Percentiles rank a stretch among this genome's conserved stretches.
These are phyloP conservation scores for Calonectria naviculata DNA, from an alignment of 2,329 filamentous ascomycete genomes.

Conservation along the genomic window DNA sequence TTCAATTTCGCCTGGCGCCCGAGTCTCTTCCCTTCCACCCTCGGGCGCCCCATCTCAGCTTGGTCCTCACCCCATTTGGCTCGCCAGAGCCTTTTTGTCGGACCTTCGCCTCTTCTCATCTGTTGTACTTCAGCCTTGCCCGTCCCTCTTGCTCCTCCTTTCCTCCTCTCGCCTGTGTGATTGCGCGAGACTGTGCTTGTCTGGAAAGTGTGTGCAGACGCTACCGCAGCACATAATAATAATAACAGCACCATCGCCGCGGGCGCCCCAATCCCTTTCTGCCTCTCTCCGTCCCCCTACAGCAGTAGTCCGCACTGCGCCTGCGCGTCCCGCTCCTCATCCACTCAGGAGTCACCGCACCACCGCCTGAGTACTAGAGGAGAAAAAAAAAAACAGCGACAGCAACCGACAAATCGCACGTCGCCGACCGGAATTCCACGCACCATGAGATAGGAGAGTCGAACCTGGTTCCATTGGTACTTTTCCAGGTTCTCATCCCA, in stretches of 20 bases:
- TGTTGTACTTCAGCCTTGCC: conserved; percentile 28
- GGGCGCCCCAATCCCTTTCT: conserved; percentile 34
- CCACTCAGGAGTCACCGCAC: conserved; percentile 37
- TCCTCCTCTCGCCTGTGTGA: conserved; percentile 26
- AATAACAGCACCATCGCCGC: conserved; percentile 33
- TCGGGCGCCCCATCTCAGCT: conserved; percentile 40
- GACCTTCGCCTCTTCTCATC: conserved; percentile 22
- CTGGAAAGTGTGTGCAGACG: conserved; percentile 38
- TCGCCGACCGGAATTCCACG: conserved; percentile 39
- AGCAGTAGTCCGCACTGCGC: conserved; percentile 33
- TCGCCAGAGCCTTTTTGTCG: conserved; percentile 30
- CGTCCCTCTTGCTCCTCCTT: conserved; percentile 7
- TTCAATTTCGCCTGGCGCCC: conserved; percentile 45
- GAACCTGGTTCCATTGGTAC: conserved; percentile 51
- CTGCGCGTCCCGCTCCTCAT: conserved; percentile 34
- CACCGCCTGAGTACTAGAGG: conserved; percentile 27
- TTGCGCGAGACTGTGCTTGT: conserved; percentile 25
- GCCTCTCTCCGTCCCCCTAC: conserved; percentile 34
- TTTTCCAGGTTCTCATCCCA: conserved; percentile 33
- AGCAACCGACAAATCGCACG: conserved; percentile 49
- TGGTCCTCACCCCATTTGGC: conserved; percentile 39
- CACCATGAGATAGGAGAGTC: conserved; percentile 56
- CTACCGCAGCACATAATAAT: conserved; percentile 39
- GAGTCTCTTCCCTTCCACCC: conserved; percentile 35
- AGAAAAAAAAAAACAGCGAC: conserved; percentile 29